These are phyloP conservation scores for Paraphoma chrysanthemicola DNA, from an alignment of 2,329 filamentous ascomycete species.

Conservation along the genomic window DNA sequence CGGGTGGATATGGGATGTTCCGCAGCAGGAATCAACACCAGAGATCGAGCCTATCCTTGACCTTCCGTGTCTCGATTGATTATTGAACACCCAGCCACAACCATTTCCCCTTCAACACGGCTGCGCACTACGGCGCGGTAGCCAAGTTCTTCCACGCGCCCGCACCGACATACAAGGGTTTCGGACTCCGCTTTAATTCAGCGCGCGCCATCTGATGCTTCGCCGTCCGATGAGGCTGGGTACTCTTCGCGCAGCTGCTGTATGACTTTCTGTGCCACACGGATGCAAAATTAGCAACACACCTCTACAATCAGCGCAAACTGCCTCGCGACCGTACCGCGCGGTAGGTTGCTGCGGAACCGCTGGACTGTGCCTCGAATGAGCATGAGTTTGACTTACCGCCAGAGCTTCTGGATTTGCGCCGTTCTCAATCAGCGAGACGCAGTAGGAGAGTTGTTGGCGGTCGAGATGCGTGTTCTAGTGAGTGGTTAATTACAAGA, in stretches of 20 bases:
- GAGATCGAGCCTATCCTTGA: neutral
- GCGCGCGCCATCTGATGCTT: slow-evolving; percentile 32
- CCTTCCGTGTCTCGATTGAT: neutral
- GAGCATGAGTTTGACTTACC: slow-evolving; percentile 63
- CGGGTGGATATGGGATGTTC: neutral
- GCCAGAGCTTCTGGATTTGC: slow-evolving; percentile 95
- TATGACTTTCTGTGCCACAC: slow-evolving; percentile 52
- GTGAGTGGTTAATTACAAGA: slow-evolving; percentile 1
- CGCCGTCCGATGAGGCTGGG: slow-evolving; percentile 38
- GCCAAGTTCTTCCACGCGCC: slow-evolving; percentile 1
- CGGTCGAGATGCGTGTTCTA: slow-evolving; percentile 95
- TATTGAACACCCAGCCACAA: neutral
- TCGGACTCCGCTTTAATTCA: slow-evolving; percentile 19
- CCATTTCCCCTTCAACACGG: neutral
- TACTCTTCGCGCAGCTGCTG: slow-evolving; percentile 54
- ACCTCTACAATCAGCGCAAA: neutral
- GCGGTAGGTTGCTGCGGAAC: slow-evolving; percentile 7
- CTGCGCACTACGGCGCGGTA: neutral
- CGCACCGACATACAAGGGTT: slow-evolving; percentile 12
- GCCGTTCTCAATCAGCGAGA: slow-evolving; percentile 95
- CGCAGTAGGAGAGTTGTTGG: slow-evolving; percentile 89
- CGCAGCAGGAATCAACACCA: neutral
- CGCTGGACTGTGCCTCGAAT: slow-evolving; percentile 13
- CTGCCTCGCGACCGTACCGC: slow-evolving; percentile 7
- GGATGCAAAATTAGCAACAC: slow-evolving; percentile 12